Conservation (phyloP, 768 basidiomycete genomes). For the Psilocybe cyanescens region DNA sequence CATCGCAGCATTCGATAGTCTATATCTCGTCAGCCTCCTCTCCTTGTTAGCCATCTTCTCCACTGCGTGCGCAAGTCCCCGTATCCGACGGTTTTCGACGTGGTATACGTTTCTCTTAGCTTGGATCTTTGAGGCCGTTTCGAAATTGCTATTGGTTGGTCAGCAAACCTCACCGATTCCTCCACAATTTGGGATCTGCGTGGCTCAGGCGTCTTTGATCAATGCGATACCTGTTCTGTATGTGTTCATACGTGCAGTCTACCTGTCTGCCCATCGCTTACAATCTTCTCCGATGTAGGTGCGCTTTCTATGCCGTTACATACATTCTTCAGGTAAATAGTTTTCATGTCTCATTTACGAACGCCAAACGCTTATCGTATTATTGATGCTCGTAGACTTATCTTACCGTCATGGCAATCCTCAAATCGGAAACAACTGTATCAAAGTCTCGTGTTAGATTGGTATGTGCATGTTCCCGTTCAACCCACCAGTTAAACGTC, state of each 20-base stretch:
- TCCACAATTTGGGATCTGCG: not conserved
- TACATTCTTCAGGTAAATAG: not conserved
- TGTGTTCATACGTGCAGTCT: not conserved
- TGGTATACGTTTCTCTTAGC: conserved; percentile 2
- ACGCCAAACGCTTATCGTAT: too few species aligned
- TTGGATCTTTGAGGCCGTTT: not conserved
- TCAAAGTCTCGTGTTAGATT: not conserved
- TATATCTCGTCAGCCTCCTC: not conserved
- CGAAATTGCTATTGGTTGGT: not conserved
- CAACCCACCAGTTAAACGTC: not conserved
- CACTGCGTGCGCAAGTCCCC: not conserved
- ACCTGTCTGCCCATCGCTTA: not conserved
- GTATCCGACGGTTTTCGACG: not conserved
- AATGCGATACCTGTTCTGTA: conserved; percentile 3
- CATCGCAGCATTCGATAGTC: not conserved
- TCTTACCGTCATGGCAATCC: not conserved
- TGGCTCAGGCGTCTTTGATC: not conserved
- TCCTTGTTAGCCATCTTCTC: not conserved
- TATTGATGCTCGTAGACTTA: not conserved
- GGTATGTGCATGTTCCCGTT: not conserved
- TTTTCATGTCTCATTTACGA: not conserved
- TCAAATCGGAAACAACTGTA: not conserved
- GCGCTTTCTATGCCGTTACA: not conserved
- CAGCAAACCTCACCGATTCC: not conserved
- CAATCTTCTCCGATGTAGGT: not conserved